phyloP scores from a whole-genome alignment of 306 rosid species.

The Macrotyloma uniflorum region DNA sequence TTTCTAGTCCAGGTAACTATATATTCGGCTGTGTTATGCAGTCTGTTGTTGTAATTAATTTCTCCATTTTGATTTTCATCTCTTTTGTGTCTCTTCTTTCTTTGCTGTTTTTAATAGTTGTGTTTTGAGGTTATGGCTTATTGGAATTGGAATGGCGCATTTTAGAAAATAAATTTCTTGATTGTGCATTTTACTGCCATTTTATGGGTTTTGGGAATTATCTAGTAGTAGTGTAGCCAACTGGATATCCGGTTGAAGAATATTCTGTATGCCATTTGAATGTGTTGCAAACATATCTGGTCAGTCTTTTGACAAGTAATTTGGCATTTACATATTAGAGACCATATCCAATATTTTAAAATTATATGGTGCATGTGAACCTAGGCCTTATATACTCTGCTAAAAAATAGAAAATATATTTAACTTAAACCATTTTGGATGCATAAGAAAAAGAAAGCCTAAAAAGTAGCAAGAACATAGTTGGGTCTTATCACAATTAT shows the following conservation, averaged over 20 bases:
- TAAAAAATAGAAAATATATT: background rate
- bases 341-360: background rate
- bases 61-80: background rate
- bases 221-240: background rate
- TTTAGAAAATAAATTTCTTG: background rate
- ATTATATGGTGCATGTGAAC: background rate
- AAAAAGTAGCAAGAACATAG: background rate
- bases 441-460: background rate
- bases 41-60: background rate
- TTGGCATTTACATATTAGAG: background rate
- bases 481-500: background rate
- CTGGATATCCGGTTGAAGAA: background rate
- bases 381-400: background rate
- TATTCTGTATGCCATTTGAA: background rate
- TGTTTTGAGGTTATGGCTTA: background rate
- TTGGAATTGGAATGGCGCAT: background rate
- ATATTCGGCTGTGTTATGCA: background rate
- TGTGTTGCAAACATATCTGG: background rate
- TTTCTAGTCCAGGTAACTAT: conserved; percentile 72
- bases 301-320: background rate
- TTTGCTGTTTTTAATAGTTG: background rate
- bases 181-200: background rate
- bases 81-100: background rate
- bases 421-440: background rate
- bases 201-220: background rate